A percentile compares a stretch with the other conserved stretches of the same genome.
These are phyloP conservation scores for Nicotiana tomentosiformis DNA, from an alignment of 257 asterid genomes.

Conservation along the genomic window DNA sequence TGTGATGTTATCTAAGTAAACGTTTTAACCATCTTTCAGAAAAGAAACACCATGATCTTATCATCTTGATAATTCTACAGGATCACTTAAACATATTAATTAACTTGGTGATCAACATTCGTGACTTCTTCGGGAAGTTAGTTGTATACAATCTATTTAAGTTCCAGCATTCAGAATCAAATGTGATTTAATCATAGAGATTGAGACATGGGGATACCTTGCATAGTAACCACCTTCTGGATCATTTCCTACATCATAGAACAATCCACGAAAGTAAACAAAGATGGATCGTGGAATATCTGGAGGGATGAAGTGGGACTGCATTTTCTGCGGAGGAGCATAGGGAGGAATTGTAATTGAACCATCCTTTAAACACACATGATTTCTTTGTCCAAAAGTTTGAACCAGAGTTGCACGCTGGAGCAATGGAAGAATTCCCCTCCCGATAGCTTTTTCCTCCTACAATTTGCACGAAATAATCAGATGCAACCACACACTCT, in stretches of 20 bases:
- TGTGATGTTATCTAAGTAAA: background rate
- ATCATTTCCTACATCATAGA: constrained; percentile 76
- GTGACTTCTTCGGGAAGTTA: background rate
- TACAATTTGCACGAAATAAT: background rate
- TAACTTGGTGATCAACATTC: background rate
- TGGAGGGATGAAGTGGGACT: constrained; percentile 78
- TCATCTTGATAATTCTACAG: background rate
- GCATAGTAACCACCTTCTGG: constrained; percentile 96
- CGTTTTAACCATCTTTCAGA: background rate
- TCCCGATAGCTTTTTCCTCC: constrained; percentile 88
- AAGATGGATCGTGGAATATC: constrained; percentile 84
- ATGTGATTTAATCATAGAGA: background rate
- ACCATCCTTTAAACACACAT: constrained; percentile 78
- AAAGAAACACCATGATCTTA: background rate
- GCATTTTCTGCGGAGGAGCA: constrained; percentile 96
- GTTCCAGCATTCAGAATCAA: background rate
- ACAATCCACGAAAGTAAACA: constrained; percentile 87
- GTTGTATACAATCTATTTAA: background rate
- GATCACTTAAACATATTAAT: background rate
- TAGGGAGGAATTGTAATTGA: constrained; percentile 84
- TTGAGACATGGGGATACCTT: constrained; percentile 32
- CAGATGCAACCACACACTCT: background rate
- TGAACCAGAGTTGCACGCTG: constrained; percentile 84
- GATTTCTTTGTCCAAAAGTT: constrained; percentile 87
- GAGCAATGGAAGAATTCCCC: constrained; percentile 79